Evolutionary conservation across 192 early-diverging fungal genomes (phyloP).

Genomic region (Entomortierella lignicola): DNA sequence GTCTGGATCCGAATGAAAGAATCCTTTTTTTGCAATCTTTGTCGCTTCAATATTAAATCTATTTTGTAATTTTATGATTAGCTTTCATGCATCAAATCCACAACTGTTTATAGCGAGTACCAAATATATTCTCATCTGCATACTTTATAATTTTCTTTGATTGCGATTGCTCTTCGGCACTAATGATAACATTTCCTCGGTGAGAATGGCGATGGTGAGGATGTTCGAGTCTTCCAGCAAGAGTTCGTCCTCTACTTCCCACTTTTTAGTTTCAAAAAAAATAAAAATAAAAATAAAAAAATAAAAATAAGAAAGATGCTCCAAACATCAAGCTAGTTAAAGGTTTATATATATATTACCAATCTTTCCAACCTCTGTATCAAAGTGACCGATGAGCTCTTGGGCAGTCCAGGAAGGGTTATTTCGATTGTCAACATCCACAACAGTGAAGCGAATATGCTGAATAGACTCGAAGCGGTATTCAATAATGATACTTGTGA

Average conservation of each 20-base stretch:
- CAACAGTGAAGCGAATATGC: constrained; percentile 48
- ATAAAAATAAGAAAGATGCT: background rate
- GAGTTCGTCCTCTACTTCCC: constrained; percentile 41
- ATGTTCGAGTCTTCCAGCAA: constrained; percentile 43
- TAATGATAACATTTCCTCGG: constrained; percentile 58
- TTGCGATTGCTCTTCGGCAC: constrained; percentile 62
- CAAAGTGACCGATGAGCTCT: constrained; percentile 57
- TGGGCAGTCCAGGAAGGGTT: constrained; percentile 51
- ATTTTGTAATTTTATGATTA: background rate
- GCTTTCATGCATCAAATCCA: too few relatives aligned
- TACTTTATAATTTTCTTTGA: constrained; percentile 47
- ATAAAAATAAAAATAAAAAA: background rate
- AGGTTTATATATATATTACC: constrained; percentile 20
- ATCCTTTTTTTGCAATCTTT: constrained; percentile 38
- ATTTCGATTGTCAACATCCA: constrained; percentile 55
- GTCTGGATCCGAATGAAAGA: constrained; percentile 50
- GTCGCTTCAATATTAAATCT: constrained; percentile 51
- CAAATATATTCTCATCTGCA: too few relatives aligned
- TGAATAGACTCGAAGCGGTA: constrained; percentile 64
- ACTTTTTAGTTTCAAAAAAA: constrained; percentile 22
- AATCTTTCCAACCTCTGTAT: constrained; percentile 56
- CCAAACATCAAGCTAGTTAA: background rate
- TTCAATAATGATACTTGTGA: constrained; percentile 58
- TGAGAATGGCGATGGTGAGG: constrained; percentile 41
- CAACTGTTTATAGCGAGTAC: too few relatives aligned